A percentile compares a stretch with the other conserved stretches of the same genome.
These are phyloP conservation scores for Penicillium sp. DNA, from an alignment of 2,329 filamentous ascomycete species.

Conservation along the genomic window DNA sequence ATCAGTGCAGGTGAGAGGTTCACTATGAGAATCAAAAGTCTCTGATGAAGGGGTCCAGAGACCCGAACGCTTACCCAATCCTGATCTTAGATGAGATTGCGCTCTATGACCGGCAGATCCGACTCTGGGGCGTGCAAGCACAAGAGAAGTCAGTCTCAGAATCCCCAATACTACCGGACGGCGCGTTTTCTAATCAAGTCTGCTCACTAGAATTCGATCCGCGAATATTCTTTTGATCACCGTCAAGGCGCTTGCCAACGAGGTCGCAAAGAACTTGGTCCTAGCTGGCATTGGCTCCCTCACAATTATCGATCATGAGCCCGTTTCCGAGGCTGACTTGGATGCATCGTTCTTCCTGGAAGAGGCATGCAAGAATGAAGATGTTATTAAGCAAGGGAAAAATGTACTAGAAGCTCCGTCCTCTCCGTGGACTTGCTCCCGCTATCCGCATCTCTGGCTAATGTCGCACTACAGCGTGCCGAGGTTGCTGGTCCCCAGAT, in stretches of 20 bases:
- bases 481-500: conserved; percentile 72
- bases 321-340: conserved; percentile 71
- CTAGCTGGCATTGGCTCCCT: conserved; percentile 86
- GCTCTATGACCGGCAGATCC: conserved; percentile 93
- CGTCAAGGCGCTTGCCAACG: conserved; percentile 80
- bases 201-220: conserved; percentile 63
- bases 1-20: conserved; percentile 32
- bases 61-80: background rate
- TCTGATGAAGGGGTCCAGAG: no score
- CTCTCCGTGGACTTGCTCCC: background rate
- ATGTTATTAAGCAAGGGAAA: conserved; percentile 52
- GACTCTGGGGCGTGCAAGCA: conserved; percentile 92
- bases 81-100: conserved; percentile 74
- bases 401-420: conserved; percentile 48
- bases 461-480: conserved; percentile 54
- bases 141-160: conserved; percentile 62
- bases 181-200: background rate
- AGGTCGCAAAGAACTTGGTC: conserved; percentile 95
- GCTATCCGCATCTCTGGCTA: no score
- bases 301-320: conserved; percentile 75
- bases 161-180: background rate
- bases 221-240: conserved; percentile 87
- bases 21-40: no score
- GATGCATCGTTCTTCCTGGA: conserved; percentile 78
- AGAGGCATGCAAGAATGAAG: conserved; percentile 46